Evolutionary conservation across 805 yeast species (phyloP), one percentile per base, ranked within the genome.

Genomic region (Yueomyces sp.): DNA sequence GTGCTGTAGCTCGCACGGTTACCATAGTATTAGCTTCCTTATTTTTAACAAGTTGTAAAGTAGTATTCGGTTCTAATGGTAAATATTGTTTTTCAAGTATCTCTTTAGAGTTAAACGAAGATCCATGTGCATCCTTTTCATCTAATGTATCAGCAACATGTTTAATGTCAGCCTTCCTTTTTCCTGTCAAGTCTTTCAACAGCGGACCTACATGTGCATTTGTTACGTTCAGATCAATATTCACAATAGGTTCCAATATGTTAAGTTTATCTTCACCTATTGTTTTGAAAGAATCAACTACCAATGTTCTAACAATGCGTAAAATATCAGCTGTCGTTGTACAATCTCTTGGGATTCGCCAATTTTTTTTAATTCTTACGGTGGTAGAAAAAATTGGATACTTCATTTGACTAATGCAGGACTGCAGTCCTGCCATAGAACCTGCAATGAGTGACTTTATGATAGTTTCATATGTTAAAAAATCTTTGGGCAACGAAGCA

Each of bases 181-280:
- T 72, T 31, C 85, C 77, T 38, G 85, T 79, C 42, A 92, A 64
- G 57, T 92, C 98, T 52, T 85, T 94, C 37, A 85, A 73, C 1
- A 92, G 92, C 34, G 70, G 70, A 26, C 97, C 97, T 50, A 90
- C 62, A 45, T 81, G 84, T 44, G 74, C 81, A 31, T 86, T 81
- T 43, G 72, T 71, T 2, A 80, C 81, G 42, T 70, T 73, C 1
- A 92, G 77, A 5, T 68, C 68, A 4, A 87, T 79, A 34, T 73
- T 69, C 96, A 92, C 90, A 30, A 83, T 69, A 0, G 98, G 98
- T 62, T 92, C 97, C 60, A 90, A 66, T 1, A 88, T 60, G 1
- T 79, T 71, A 55, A 74, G 76, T 2, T 60, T 50, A 0, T 43
- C 45, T 3, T 57, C 43, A 4, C 42, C 12, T 1, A 47, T 41